Conservation (phyloP, 2,329 filamentous ascomycete species). For the Paecilomyces dactylethromorphus region DNA sequence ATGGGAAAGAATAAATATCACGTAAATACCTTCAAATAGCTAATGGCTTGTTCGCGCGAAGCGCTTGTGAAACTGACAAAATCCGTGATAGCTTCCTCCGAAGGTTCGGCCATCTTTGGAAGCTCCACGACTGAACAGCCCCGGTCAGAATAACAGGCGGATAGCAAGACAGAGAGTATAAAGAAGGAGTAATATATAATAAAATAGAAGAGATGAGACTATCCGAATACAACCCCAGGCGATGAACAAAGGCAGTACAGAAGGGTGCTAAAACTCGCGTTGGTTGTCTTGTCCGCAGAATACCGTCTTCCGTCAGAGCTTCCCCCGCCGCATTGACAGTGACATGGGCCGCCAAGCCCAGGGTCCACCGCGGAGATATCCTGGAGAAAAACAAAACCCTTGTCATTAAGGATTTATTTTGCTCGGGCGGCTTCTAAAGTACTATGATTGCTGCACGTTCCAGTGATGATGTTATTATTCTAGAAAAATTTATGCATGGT, state of each 20-base stretch:
- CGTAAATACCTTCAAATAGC: slow-evolving; percentile 31
- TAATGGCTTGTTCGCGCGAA: slow-evolving; percentile 32
- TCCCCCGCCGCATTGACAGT: neutral
- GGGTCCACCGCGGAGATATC: neutral
- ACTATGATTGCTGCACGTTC: neutral
- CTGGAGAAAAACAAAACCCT: neutral
- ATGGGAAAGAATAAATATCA: neutral
- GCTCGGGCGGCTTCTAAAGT: neutral
- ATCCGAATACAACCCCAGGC: neutral
- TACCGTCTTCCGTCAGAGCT: neutral
- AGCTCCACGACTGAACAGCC: neutral
- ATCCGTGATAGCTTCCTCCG: slow-evolving; percentile 33
- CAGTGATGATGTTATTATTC: no score
- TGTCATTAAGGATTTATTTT: neutral
- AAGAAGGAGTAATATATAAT: neutral
- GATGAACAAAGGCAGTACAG: neutral
- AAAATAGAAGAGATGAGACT: neutral
- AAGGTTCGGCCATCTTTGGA: slow-evolving; percentile 29
- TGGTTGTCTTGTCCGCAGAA: neutral
- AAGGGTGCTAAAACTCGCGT: neutral
- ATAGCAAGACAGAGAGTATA: neutral
- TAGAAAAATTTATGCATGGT: neutral
- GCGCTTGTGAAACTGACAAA: slow-evolving; percentile 37
- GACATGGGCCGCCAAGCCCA: neutral
- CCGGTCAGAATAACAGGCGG: neutral